Evolutionary conservation across 73 alveolate genomes (phyloP), one percentile per base, ranked within the genome.

Genomic region (Durusdinium trenchii): DNA sequence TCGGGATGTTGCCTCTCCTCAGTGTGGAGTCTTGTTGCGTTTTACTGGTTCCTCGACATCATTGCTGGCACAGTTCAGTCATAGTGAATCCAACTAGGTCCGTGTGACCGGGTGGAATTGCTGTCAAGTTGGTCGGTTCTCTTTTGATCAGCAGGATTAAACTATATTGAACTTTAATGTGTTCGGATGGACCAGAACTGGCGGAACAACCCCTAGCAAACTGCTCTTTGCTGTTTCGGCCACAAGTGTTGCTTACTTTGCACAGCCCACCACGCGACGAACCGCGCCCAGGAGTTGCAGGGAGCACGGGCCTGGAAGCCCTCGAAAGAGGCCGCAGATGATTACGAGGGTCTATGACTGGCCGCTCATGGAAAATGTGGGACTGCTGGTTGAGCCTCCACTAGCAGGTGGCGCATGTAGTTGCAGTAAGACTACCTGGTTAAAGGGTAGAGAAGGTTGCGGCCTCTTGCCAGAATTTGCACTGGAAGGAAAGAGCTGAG

Each of bases 331-430:
- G 97, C 97, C 20, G 46, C 48, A 32, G 97, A 91, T 14, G 97
- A 91, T 76, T 91, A 91, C 20, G 97, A 67, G 23, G 97, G 97
- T 43, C 97, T 91, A 45, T 91, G 57, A 91, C 50, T 36, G 64
- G 30, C 51, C 48, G 86, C 30, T 28, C 86, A 75, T 16, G 2
- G 38, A 35, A 30, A 6, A 64, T 10, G 9, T 5, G 78, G 78
- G 14, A 26, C 30, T 14, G 7, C 84, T 6, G 84, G 50, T 46
- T 10, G 84, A 71, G 3, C 30, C 20, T 3, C 30, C 51, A 6
- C 30, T 32, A 50, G 6, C 50, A 71, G 32, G 4, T 5, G 64
- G 18, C 51, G 84, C 6, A 26, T 6, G 28, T 20, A 14, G 6
- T 42, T 2, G 40, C 43, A 45, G 62, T 12, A 36, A 62, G 64